Conservation (phyloP, 1,284 basidiomycete species). For the Acaromyces ingoldii region DNA sequence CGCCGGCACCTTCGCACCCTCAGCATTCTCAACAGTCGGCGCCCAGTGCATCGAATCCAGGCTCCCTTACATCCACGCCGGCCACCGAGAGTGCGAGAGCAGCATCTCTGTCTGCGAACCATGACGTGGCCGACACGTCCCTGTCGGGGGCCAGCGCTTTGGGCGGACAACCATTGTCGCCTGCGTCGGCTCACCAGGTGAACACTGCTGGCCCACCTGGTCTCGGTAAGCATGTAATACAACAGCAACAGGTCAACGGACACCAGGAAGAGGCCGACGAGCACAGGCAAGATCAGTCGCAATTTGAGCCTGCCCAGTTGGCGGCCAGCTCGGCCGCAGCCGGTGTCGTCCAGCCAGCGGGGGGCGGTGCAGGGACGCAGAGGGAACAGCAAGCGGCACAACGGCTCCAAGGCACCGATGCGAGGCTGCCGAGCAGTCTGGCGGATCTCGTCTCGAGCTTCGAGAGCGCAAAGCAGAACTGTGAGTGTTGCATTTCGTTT, state of each 20-base stretch:
- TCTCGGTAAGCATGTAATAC: conserved; percentile 12
- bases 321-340: conserved; percentile 54
- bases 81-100: conserved; percentile 10
- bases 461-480: conserved; percentile 88
- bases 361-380: conserved; percentile 30
- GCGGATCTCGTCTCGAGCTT: conserved; percentile 92
- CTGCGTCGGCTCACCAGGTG: too few species aligned
- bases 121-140: too few species aligned
- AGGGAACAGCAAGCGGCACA: conserved; percentile 30
- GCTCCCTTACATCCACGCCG: conserved; percentile 7
- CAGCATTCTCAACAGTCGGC: too few species aligned
- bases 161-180: neutral
- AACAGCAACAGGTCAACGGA: conserved; percentile 1
- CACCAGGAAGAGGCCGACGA: neutral
- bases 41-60: neutral
- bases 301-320: conserved; percentile 41
- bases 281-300: conserved; percentile 5
- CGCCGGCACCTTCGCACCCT: conserved; percentile 1
- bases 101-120: neutral
- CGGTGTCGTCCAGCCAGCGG: conserved; percentile 31
- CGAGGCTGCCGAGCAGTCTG: conserved; percentile 65
- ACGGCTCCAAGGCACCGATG: conserved; percentile 36
- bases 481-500: too few species aligned
- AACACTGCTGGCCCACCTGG: conserved; percentile 14
- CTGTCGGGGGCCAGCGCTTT: neutral